Percentiles rank a stretch among this genome's conserved stretches.
Conservation (phyloP, 164 flowering plant species). For the Sedum album region DNA sequence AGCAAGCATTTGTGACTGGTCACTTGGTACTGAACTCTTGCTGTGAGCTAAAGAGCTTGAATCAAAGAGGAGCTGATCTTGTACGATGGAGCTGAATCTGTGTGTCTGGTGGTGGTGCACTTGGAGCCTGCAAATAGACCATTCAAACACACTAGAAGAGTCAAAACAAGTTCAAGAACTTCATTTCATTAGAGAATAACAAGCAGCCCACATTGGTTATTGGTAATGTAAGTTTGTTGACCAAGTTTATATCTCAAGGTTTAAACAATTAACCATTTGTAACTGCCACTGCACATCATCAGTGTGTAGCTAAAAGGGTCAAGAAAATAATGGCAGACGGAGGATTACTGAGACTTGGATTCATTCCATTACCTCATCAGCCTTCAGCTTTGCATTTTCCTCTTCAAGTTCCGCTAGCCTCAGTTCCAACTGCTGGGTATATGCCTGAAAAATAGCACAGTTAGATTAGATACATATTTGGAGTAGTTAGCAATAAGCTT, state of each 20-base stretch:
- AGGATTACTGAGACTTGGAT: background rate
- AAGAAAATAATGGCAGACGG: background rate
- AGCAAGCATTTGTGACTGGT: background rate
- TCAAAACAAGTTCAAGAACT: too few relatives aligned
- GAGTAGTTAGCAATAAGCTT: constrained; percentile 5
- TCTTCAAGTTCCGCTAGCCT: constrained; percentile 78
- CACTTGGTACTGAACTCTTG: background rate
- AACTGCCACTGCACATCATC: too few relatives aligned
- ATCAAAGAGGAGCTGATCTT: constrained; percentile 44
- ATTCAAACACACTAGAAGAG: background rate
- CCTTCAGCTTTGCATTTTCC: constrained; percentile 73
- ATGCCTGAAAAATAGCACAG: constrained; percentile 43
- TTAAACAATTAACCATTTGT: too few relatives aligned
- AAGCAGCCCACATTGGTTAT: too few relatives aligned
- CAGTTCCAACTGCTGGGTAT: constrained; percentile 82
- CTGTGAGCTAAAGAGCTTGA: background rate
- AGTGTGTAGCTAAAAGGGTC: too few relatives aligned
- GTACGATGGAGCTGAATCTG: constrained; percentile 56
- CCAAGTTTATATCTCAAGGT: too few relatives aligned
- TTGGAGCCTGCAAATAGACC: constrained; percentile 11
- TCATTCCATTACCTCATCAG: constrained; percentile 37
- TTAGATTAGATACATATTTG: background rate
- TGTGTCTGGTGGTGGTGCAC: constrained; percentile 36
- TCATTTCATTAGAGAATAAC: too few relatives aligned
- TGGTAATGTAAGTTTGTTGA: too few relatives aligned